Base-by-base conservation (phyloP, 2,329 filamentous ascomycete species). In the Endothia cerciana region DNA sequence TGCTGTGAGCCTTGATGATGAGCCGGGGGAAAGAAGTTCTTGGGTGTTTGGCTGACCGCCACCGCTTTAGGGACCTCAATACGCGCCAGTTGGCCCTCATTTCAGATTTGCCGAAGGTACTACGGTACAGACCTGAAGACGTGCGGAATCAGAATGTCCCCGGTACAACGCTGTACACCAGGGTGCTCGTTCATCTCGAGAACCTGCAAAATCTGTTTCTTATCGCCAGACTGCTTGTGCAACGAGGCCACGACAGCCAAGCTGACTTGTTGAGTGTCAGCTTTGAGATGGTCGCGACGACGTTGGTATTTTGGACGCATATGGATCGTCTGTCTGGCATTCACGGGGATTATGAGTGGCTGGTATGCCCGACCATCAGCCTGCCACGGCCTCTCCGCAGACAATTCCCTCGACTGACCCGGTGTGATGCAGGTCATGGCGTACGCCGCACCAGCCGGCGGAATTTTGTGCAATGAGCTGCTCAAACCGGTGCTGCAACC, bases 161-260 rank as follows among this genome's bases (percentile, higher is more conserved):
- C 4, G 66, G 76, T 0, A 68, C 74, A 0, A 71, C 73, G 0
- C 67, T 84, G 0, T 83, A 83, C 61, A 76, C 77, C 5, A 76
- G 82, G 2, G 78, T 84, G 17, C 72, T 87, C 1, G 73, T 85
- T 0, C 77, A 78, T 2, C 77, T 87, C 2, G 79, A 83, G 28
- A 81, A 85, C 56, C 73, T 87, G 0, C 82, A 87, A 51, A 88
- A 87, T 47, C 76, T 85, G 2, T 88, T 89, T 65, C 80, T 89
- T 11, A 75, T 88, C 6, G 83, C 89, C 64, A 78, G 87, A 19
- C 78, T 88, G 0, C 74, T 89, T 10, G 77, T 84, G 28, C 85
- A 83, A 22, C 73, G 75, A 2, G 77, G 78, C 0, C 73, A 78
- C 15, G 69, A 74, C 0, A 76, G 78, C 10, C 74, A 78, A 10